Evolutionary conservation across 1,139 yeast genomes (phyloP), one percentile per base, ranked within the genome.

Genomic region (Wickerhamiella pararugosa): DNA sequence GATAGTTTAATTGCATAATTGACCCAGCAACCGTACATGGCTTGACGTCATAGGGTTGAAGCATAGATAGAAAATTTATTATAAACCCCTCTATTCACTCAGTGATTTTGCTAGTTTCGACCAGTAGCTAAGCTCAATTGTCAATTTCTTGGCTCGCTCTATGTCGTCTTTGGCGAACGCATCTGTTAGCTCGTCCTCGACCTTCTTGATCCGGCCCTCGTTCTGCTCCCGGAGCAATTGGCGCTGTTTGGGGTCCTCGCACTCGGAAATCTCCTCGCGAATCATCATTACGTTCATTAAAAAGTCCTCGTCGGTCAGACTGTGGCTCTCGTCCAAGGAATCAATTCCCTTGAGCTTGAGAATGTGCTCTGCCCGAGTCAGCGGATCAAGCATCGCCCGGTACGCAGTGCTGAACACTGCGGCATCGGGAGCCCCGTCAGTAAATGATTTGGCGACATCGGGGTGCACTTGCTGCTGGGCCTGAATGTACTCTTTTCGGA

Each of bases 91-190:
- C 28, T 29, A 36, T 4, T 5, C 87, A 51, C 73, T 74, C 37
- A 86, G 71, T 5, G 83, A 87, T 39, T 70, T 71, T 41, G 74
- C 75, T 35, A 87, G 75, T 55, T 82, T 86, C 39, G 70, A 71
- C 94, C 95, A 87, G 57, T 86, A 90, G 56, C 82, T 82, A 48
- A 90, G 62, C 49, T 73, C 71, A 28, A 84, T 73, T 1, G 93
- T 79, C 47, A 76, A 76, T 46, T 71, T 61, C 46, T 79, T 73
- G 26, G 92, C 79, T 1, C 58, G 55, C 25, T 73, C 71, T 67
- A 77, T 71, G 43, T 75, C 65, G 21, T 60, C 58, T 0, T 46
- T 31, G 1, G 52, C 51, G 48, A 69, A 70, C 5, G 70, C 64
- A 5, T 53, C 48, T 2, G 61, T 62, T 40, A 73, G 56, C 3